These are phyloP conservation scores for Tricholoma terreum DNA, from an alignment of 768 basidiomycete genomes.

Conservation along the genomic window DNA sequence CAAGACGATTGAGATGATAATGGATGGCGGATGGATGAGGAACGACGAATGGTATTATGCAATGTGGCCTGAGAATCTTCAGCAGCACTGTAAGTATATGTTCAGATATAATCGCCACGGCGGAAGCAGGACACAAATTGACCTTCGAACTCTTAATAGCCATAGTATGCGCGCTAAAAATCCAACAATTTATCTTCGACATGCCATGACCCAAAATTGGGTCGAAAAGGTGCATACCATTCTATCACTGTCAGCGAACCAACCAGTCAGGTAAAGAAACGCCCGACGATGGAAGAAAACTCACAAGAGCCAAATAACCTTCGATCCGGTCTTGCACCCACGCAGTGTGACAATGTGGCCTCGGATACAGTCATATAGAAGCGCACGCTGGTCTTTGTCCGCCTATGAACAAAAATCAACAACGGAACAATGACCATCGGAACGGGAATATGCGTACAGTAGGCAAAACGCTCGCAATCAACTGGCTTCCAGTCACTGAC, in stretches of 20 bases:
- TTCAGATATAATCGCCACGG: no score
- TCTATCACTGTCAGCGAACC: constrained; percentile 30
- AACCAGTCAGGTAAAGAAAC: constrained; percentile 1
- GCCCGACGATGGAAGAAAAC: constrained; percentile 7
- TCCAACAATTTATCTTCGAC: neutral
- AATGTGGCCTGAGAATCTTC: neutral
- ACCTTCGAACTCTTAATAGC: constrained; percentile 26
- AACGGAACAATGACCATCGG: constrained; percentile 3
- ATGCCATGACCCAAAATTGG: neutral
- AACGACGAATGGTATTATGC: neutral
- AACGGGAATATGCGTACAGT: constrained; percentile 43
- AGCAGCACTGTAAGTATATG: no score
- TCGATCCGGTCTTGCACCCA: constrained; percentile 88
- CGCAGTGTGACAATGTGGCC: constrained; percentile 88
- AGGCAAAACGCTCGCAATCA: constrained; percentile 80
- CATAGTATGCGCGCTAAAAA: constrained; percentile 44
- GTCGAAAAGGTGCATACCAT: constrained; percentile 38
- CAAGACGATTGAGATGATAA: constrained; percentile 2
- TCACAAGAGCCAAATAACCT: constrained; percentile 87
- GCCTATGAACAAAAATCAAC: constrained; percentile 42
- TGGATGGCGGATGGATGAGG: neutral
- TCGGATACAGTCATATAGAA: constrained; percentile 81
- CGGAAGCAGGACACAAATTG: neutral
- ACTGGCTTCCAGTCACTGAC: constrained; percentile 80
- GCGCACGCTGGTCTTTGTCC: constrained; percentile 80